A percentile compares a stretch with the other conserved stretches of the same genome.
Evolutionary conservation across 345 rosid species (phyloP).

Genomic region (Boechera retrofracta): DNA sequence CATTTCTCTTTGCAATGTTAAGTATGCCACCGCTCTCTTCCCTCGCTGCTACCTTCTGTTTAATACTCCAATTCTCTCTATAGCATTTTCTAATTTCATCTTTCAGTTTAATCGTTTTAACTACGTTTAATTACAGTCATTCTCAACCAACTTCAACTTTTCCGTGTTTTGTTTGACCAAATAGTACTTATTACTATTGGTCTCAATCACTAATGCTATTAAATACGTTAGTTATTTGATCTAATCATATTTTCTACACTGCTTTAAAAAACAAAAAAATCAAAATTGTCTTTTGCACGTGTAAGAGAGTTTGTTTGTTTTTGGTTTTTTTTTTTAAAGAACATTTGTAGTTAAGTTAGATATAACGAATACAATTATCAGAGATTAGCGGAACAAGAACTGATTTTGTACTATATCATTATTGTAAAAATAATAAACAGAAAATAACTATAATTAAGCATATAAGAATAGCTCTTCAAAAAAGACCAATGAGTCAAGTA

Average conservation of each 20-base stretch:
- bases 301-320: too few relatives aligned
- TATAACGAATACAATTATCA: too few relatives aligned
- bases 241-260: neutral
- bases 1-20: slow-evolving; percentile 44
- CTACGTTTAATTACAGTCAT: neutral
- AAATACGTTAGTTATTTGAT: neutral
- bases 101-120: neutral
- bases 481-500: neutral
- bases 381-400: too few relatives aligned
- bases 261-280: neutral
- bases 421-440: neutral
- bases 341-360: too few relatives aligned
- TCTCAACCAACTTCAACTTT: neutral
- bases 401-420: neutral
- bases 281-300: neutral
- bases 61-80: neutral
- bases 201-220: neutral
- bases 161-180: slow-evolving; percentile 7
- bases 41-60: slow-evolving; percentile 18
- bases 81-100: neutral
- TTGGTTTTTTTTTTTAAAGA: too few relatives aligned
- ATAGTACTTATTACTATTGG: neutral
- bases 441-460: neutral
- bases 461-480: neutral
- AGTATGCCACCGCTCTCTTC: slow-evolving; percentile 26